Evolutionary conservation across 2,329 filamentous ascomycete genomes (phyloP).

Genomic region (Epichloe coenophiala): DNA sequence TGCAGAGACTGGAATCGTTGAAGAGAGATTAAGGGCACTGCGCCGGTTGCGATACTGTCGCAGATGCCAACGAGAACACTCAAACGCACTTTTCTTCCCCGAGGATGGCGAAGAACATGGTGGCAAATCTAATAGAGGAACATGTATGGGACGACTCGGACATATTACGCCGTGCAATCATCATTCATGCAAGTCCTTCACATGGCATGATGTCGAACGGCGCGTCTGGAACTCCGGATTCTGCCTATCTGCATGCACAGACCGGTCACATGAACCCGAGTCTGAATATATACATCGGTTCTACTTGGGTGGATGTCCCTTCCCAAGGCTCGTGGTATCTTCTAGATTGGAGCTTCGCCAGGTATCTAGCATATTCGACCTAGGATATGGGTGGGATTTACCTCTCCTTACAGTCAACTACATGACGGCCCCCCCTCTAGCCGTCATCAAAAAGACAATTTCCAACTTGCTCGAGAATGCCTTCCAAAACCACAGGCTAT

Average conservation of each 20-base stretch:
- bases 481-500: background rate
- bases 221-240: accelerated
- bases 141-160: conserved; percentile 1
- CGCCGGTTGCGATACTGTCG: background rate
- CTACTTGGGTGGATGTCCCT: background rate
- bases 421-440: background rate
- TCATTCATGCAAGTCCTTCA: background rate
- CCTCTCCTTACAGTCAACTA: background rate
- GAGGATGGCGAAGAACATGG: background rate
- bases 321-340: background rate
- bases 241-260: background rate
- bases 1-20: background rate
- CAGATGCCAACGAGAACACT: background rate
- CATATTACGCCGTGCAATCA: conserved; percentile 1
- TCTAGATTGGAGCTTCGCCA: background rate
- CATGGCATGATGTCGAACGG: background rate
- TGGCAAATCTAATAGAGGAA: background rate
- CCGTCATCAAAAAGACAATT: background rate
- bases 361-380: background rate
- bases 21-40: background rate
- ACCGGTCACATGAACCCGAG: background rate
- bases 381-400: background rate
- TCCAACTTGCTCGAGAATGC: background rate
- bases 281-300: background rate
- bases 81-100: background rate